These are phyloP conservation scores for Moesziomyces globuligerus DNA, from an alignment of 1,284 basidiomycete species.

Conservation along the genomic window DNA sequence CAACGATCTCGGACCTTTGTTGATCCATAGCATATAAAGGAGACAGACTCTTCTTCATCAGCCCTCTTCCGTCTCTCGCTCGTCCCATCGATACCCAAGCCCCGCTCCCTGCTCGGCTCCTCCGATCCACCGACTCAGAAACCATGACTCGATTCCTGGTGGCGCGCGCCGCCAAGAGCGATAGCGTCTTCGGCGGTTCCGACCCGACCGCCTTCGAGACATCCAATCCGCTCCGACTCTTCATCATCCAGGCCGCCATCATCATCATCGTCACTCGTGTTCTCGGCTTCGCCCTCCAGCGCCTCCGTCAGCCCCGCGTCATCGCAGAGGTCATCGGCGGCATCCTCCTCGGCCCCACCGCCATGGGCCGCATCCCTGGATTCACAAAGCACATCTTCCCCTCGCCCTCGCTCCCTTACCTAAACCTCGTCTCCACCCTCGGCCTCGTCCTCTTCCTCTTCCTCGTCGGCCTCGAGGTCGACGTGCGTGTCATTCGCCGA, in stretches of 20 bases:
- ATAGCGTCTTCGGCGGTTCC: constrained; percentile 73
- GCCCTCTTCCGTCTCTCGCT: not conserved
- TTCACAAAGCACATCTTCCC: constrained; percentile 65
- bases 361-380: constrained; percentile 61
- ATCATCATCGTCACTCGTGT: constrained; percentile 77
- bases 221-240: constrained; percentile 78
- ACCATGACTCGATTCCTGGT: constrained; percentile 29
- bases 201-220: constrained; percentile 76
- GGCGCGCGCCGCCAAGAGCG: constrained; percentile 42
- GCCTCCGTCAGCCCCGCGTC: constrained; percentile 82
- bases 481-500: constrained; percentile 77
- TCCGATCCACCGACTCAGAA: not conserved
- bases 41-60: not conserved
- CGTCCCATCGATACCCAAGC: not conserved
- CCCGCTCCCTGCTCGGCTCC: not conserved
- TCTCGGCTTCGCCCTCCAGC: constrained; percentile 74
- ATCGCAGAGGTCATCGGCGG: constrained; percentile 89
- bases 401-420: constrained; percentile 75
- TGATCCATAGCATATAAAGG: too few species aligned
- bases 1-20: too few species aligned
- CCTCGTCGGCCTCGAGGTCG: constrained; percentile 91
- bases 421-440: constrained; percentile 89
- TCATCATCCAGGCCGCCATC: constrained; percentile 78
- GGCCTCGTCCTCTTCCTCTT: constrained; percentile 76
- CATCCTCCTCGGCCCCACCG: constrained; percentile 73